A percentile compares a stretch with the other conserved stretches of the same genome.
phyloP scores from a whole-genome alignment of 331 rosid genomes.

The Quercus phellos region DNA sequence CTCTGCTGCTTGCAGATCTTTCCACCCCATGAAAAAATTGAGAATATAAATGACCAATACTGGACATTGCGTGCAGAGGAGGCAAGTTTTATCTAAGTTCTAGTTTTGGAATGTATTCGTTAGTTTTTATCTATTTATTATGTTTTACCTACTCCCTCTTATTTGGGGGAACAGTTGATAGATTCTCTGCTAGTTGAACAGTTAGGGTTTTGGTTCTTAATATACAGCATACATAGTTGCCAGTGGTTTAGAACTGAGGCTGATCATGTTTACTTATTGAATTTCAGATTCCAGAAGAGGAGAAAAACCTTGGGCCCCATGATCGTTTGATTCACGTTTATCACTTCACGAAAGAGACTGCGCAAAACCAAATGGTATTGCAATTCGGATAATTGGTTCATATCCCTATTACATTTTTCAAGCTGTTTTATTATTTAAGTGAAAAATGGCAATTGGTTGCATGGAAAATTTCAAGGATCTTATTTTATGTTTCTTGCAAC shows the following conservation, averaged over 20 bases:
- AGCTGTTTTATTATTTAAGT: constrained; percentile 1
- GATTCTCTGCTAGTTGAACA: neutral
- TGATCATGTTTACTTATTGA: neutral
- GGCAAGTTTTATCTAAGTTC: constrained; percentile 29
- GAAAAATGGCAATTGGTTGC: neutral
- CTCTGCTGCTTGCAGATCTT: constrained; percentile 48
- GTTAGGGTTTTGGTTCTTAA: neutral
- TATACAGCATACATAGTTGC: neutral
- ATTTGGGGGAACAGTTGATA: neutral
- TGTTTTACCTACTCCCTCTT: neutral
- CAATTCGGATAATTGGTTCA: neutral
- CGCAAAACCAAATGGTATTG: constrained; percentile 66
- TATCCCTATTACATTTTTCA: neutral
- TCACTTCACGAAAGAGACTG: constrained; percentile 73
- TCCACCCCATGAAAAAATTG: constrained; percentile 66
- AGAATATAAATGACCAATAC: constrained; percentile 90
- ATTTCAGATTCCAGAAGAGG: constrained; percentile 78
- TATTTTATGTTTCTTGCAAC: constrained; percentile 22
- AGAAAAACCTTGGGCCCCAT: constrained; percentile 60
- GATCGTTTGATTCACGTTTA: constrained; percentile 86
- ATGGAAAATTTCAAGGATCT: neutral
- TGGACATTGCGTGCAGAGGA: constrained; percentile 87
- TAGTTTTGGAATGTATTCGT: neutral
- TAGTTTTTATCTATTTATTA: neutral
- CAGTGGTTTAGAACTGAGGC: constrained; percentile 1